phyloP scores from a whole-genome alignment of 1,284 basidiomycete genomes.

The Lentinula novae-zelandiae region DNA sequence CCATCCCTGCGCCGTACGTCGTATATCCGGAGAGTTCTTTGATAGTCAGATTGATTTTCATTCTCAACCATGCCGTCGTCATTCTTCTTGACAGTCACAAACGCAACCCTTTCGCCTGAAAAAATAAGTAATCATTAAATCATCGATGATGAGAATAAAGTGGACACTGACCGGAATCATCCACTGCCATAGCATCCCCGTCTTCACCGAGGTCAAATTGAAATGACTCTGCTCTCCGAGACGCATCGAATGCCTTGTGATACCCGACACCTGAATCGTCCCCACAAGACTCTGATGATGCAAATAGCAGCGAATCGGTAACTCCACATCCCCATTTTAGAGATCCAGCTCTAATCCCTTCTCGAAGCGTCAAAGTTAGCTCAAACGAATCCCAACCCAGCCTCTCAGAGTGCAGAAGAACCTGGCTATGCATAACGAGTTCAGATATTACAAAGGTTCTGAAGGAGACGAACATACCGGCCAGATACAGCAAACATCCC shows the following conservation, averaged over 20 bases:
- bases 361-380: neutral
- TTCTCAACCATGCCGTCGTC: neutral
- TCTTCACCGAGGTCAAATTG: conserved; percentile 43
- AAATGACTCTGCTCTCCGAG: conserved; percentile 20
- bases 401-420: neutral
- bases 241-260: conserved; percentile 48
- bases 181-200: conserved; percentile 50
- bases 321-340: conserved; percentile 50
- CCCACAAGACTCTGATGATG: conserved; percentile 48
- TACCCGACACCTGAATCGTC: conserved; percentile 31
- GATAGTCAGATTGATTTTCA: conserved; percentile 19
- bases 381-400: neutral
- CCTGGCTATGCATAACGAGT: neutral
- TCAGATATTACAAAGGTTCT: neutral
- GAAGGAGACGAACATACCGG: conserved; percentile 10
- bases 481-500: conserved; percentile 34
- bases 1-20: conserved; percentile 38
- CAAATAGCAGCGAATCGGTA: conserved; percentile 43
- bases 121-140: neutral
- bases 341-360: conserved; percentile 36
- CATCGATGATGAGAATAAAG: neutral
- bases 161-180: conserved; percentile 36
- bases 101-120: conserved; percentile 37
- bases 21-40: conserved; percentile 47
- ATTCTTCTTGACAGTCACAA: conserved; percentile 35